A percentile compares a stretch with the other conserved stretches of the same genome.
phyloP scores from a whole-genome alignment of 371 early-diverging fungal species.

The Syncephalis plumigaleata region DNA sequence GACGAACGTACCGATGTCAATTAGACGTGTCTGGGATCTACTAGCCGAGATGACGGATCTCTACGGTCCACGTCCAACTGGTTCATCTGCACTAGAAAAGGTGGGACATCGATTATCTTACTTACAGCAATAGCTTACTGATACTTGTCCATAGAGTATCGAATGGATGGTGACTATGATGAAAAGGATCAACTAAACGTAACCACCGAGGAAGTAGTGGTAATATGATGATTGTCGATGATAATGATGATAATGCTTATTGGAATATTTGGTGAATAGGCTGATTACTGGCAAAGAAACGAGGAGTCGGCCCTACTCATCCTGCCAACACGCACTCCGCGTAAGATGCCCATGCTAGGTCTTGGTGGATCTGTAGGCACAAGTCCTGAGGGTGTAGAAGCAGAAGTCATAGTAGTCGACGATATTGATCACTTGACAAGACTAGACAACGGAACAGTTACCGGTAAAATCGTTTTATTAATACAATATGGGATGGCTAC shows the following conservation, averaged over 20 bases:
- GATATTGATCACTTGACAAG: constrained; percentile 21
- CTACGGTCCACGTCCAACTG: constrained; percentile 29
- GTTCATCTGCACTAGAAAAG: constrained; percentile 17
- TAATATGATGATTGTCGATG: background rate
- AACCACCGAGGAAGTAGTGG: constrained; percentile 25
- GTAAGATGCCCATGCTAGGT: constrained; percentile 23
- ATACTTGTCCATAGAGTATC: constrained; percentile 13
- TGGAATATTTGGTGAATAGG: background rate
- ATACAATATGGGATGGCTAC: constrained; percentile 20
- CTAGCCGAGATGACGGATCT: constrained; percentile 38
- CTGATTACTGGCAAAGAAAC: constrained; percentile 24
- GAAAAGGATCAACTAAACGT: constrained; percentile 19
- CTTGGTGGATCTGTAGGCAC: constrained; percentile 30
- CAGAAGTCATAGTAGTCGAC: constrained; percentile 20
- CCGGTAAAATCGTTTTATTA: constrained; percentile 28
- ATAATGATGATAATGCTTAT: no score
- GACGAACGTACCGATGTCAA: no score
- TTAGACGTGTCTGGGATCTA: constrained; percentile 30
- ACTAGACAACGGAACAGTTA: constrained; percentile 13
- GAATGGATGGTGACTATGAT: constrained; percentile 23
- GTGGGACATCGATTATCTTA: background rate
- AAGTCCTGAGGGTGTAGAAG: constrained; percentile 19
- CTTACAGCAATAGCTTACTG: background rate
- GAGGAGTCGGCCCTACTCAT: constrained; percentile 24
- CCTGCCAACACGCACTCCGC: constrained; percentile 22